These are phyloP conservation scores for Fusarium bactridioides DNA, from an alignment of 2,329 filamentous ascomycete genomes.

Conservation along the genomic window DNA sequence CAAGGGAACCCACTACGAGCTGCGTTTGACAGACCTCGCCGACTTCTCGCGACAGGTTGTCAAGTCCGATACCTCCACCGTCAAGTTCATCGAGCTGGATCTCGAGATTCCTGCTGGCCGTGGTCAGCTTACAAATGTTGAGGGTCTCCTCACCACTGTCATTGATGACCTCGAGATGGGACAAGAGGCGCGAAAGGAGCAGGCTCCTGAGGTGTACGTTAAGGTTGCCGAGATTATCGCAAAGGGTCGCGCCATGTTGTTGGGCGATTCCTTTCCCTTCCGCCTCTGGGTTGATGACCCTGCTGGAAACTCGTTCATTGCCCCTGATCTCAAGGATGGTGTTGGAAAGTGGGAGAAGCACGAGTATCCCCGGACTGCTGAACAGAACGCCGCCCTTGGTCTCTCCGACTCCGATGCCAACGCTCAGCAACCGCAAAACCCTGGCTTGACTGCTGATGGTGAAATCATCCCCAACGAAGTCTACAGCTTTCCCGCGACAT, in stretches of 20 bases:
- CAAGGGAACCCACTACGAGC: conserved; percentile 82
- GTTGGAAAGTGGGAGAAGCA: conserved; percentile 89
- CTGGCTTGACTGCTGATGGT: conserved; percentile 62
- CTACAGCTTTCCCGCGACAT: conserved; percentile 90
- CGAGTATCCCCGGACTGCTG: conserved; percentile 82
- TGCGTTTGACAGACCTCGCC: conserved; percentile 74
- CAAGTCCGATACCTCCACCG: conserved; percentile 86
- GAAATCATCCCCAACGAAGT: conserved; percentile 94
- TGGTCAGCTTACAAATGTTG: conserved; percentile 91
- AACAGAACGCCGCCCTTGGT: conserved; percentile 88
- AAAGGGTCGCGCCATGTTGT: conserved; percentile 78
- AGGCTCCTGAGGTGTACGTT: conserved; percentile 78
- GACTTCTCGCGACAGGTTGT: conserved; percentile 90
- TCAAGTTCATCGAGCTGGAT: conserved; percentile 90
- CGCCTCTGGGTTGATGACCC: conserved; percentile 88
- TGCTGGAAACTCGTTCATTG: conserved; percentile 95
- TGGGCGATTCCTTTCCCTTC: conserved; percentile 84
- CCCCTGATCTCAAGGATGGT: conserved; percentile 80
- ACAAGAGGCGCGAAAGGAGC: conserved; percentile 81
- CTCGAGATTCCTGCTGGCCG: conserved; percentile 91
- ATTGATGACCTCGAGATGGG: conserved; percentile 82
- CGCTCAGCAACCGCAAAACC: conserved; percentile 62
- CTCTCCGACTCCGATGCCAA: conserved; percentile 71
- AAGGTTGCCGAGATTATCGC: conserved; percentile 81
- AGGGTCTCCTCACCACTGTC: conserved; percentile 82